Evolutionary conservation across 2,329 filamentous ascomycete species (phyloP), one percentile per base, ranked within the genome.

Genomic region (Bimuria novae-zelandiae): DNA sequence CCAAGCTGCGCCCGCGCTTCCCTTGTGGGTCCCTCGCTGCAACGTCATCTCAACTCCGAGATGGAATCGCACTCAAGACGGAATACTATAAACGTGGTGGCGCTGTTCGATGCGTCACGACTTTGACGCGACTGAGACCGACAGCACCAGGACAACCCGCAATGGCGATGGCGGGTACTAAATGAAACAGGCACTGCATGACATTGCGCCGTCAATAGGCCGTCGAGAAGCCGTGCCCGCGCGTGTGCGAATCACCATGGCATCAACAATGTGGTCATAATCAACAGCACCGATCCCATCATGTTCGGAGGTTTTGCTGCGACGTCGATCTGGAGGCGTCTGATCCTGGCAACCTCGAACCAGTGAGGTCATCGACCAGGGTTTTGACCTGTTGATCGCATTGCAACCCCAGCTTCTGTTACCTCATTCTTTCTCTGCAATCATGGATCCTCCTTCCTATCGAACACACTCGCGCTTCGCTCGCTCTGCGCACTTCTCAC

Each of bases 281-380:
- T 32, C 30, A 35, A 46, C 21, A 14, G 4, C 7, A 25, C 16
- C 30, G 23, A 46, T 16, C 19, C 19, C 11, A 23, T 19, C 30
- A 23, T 12, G 30, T 12, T 23, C 36, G 7, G 14, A n/a, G 17
- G 46, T 16, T 19, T 35, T 37, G 29, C 27, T 19, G 42, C 23
- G 40, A 40, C 33, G 3, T 8, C 11, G 1, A 11, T 39, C 5
- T 37, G 27, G 25, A 8, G 25, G 14, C 19, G 44, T 41, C 43
- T 36, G 29, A 21, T 32, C 21, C 33, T 36, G 33, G 30, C 30
- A 22, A 29, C 33, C 35, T 37, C 21, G 44, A 56, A 30, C 47
- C 44, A 51, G 61, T 71, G 67, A 71, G 64, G 67, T 72, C 69
- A 71, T 72, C 59, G 68, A 71, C 68, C 45, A 53, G 69, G 68